Conservation (phyloP, 2,329 filamentous ascomycete genomes). For the Bipolaris gigantea region DNA sequence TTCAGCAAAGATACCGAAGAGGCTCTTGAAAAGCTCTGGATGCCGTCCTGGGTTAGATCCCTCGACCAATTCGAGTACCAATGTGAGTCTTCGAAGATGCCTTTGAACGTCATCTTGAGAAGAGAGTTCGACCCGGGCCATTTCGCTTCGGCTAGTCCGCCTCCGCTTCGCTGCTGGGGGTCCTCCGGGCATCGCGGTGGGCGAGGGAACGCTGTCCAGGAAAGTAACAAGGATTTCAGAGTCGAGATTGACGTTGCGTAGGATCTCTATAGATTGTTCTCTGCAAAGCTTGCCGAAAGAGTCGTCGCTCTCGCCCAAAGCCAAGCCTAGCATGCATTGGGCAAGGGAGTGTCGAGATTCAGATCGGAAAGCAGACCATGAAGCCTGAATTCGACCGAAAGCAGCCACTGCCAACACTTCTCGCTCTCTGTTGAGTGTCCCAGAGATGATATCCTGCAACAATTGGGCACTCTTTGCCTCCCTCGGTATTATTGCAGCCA, state of each 20-base stretch:
- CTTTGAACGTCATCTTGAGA: conserved; percentile 67
- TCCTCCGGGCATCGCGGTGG: conserved; percentile 71
- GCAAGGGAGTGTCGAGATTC: conserved; percentile 63
- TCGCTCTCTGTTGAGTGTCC: conserved; percentile 50
- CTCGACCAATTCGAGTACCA: conserved; percentile 87
- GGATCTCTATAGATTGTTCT: conserved; percentile 67
- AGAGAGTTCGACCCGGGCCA: conserved; percentile 62
- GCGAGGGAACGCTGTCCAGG: conserved; percentile 71
- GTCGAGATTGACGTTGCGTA: conserved; percentile 73
- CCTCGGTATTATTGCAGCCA: conserved; percentile 57
- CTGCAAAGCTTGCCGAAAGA: conserved; percentile 46
- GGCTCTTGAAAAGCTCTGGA: conserved; percentile 71
- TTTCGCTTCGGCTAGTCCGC: conserved; percentile 73
- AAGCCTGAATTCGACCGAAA: conserved; percentile 68
- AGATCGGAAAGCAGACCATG: conserved; percentile 74
- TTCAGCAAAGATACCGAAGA: conserved; percentile 85
- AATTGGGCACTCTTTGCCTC: conserved; percentile 61
- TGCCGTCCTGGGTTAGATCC: conserved; percentile 74
- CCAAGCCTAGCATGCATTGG: conserved; percentile 64
- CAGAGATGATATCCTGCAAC: conserved; percentile 55
- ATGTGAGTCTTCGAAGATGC: conserved; percentile 74
- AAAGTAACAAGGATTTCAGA: conserved; percentile 72
- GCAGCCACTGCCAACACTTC: conserved; percentile 63
- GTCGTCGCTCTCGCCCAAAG: conserved; percentile 49
- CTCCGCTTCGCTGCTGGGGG: conserved; percentile 77